Evolutionary conservation across 306 rosid species (phyloP), one percentile per base, ranked within the genome.

Genomic region (Prunus padus): DNA sequence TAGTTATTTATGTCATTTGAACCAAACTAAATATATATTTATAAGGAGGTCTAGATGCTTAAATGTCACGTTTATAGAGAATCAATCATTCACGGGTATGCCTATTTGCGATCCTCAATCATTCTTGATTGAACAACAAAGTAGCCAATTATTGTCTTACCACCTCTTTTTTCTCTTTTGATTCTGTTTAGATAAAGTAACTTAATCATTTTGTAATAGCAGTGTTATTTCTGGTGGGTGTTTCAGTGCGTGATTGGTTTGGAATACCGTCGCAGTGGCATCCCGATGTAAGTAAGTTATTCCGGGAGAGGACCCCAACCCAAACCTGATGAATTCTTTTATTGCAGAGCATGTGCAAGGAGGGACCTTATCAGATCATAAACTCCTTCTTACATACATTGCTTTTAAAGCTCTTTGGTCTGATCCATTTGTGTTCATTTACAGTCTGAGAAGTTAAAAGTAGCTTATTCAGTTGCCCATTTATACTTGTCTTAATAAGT

Each of bases 291-390:
- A 6, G 2, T 33, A 33, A 33, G 42, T 37, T 37, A 7, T 37
- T 37, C 28, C 42, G 42, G 42, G 84, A 69, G 71, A 37, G 73
- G 18, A 37, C 77, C 86, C 82, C 11, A 78, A 76, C 66, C n/a
- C 75, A 70, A 82, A 62, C 65, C 50, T 37, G 71, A 62, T 51
- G 78, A 83, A 25, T 65, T 76, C 75, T 73, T 69, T 84, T 77
- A 84, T 86, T 89, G 95, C 82, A 80, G 72, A 30, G 82, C 93
- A 88, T 76, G 88, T 76, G 84, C 86, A 70, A 40, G 62, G 73
- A 46, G 71, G 80, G 74, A 30, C 80, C 81, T 64, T 70, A 69
- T 57, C 69, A 72, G 10, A 71, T 49, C 66, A 84, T 72, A 66
- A 79, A 69, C 30, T 73, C 69, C 23, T 44, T 66, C 67, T 28